Evolutionary conservation across 129 eudicot species (phyloP), one percentile per base, ranked within the genome.

Genomic region (Flaveria ramosissima): DNA sequence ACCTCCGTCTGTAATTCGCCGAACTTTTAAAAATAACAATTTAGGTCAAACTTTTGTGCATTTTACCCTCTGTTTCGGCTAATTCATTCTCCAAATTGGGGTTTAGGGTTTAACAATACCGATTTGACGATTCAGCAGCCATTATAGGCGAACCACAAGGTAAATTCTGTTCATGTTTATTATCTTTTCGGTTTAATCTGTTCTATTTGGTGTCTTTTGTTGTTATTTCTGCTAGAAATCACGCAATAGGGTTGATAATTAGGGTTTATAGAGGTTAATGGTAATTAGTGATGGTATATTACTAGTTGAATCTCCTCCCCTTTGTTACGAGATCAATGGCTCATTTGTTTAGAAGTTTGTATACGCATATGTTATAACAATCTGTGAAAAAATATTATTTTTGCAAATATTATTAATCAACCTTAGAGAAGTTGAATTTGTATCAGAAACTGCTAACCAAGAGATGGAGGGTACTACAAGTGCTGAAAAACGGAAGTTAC

Each of bases 401-500:
- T 68, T 19, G 16, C 57, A 53, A 41, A 61, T 26, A 48, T 70
- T 60, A 50, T 78, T 21, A 70, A 57, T 78, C 60, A 8, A 78
- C 17, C 17, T 65, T 43, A 46, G 42, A 30, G 42, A 47, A 21
- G 6, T 12, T 73, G 57, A 42, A 20, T 64, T 52, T 64, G 23
- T 80, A 66, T 26, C 39, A 36, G 52, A 14, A 61, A 24, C 50
- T 17, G 55, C 26, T 11, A 45, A 42, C 26, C 51, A 55, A 55
- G 23, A 63, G 70, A 89, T 85, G 92, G 97, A 85, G 77, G 82
- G 77, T 45, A 51, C 89, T 51, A 65, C 90, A 16, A 68, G 70
- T 80, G 72, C 59, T 14, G 86, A 85, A 59, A 92, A 92, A 86
- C 73, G 96, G 56, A 92, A 89, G 79, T 30, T 69, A 57, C 82